Evolutionary conservation across 2,329 filamentous ascomycete species (phyloP).

Genomic region (Huntiella moniliformis): DNA sequence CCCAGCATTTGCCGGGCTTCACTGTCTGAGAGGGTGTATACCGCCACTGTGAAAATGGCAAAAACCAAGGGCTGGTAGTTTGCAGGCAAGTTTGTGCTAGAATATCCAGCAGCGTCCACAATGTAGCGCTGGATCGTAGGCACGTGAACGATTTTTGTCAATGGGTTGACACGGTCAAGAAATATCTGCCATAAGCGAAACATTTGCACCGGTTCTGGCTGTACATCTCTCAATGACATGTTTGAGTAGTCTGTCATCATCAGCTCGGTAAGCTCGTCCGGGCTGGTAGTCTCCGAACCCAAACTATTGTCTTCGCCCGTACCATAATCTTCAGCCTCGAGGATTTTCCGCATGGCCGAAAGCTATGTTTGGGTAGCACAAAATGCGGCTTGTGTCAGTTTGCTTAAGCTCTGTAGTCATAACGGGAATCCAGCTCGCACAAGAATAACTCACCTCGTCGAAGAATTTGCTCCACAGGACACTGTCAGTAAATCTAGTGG

Average conservation of each 20-base stretch:
- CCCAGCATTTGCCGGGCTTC: conserved; percentile 38
- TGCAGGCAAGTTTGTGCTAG: conserved; percentile 28
- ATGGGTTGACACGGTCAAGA: conserved; percentile 54
- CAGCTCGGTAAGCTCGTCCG: conserved; percentile 33
- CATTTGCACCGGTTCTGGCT: conserved; percentile 46
- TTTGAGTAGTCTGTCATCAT: conserved; percentile 26
- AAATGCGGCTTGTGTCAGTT: not conserved
- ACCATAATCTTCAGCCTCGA: conserved; percentile 26
- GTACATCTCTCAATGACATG: conserved; percentile 29
- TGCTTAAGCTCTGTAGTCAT: not conserved
- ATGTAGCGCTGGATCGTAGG: conserved; percentile 49
- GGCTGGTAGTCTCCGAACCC: conserved; percentile 30
- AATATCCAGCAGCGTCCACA: conserved; percentile 40
- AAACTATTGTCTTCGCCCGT: conserved; percentile 28
- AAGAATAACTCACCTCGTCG: conserved; percentile 28
- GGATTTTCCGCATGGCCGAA: conserved; percentile 38
- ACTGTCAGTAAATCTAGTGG: conserved; percentile 38
- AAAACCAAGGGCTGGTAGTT: conserved; percentile 44
- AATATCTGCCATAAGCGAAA: conserved; percentile 59
- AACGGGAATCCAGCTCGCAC: not conserved
- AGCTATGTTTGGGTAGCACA: conserved; percentile 21
- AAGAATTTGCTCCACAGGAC: conserved; percentile 34
- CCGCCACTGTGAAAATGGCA: conserved; percentile 44
- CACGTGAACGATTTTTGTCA: conserved; percentile 54
- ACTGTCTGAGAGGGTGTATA: conserved; percentile 33